Evolutionary conservation across 2,329 filamentous ascomycete genomes (phyloP), one percentile per base, ranked within the genome.

Genomic region (Dendrostoma leiphaemia): DNA sequence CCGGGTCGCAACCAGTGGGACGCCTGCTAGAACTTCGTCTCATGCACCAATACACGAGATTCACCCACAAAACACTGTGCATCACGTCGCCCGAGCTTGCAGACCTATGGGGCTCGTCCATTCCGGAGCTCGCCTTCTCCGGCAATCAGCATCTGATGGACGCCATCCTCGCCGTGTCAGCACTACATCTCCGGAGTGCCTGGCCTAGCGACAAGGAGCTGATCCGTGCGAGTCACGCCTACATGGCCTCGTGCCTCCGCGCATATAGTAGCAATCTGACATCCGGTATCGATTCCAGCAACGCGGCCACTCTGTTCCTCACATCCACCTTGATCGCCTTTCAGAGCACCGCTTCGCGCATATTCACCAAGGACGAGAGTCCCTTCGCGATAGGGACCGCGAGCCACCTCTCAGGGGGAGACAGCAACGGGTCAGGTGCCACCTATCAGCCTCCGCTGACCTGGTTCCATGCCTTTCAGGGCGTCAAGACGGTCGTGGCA

Each of bases 401-500:
- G 5, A 53, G 55, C 31, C 61, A 61, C 24, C 47, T 56, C 21
- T 37, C 32, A 26, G 53, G 53, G 24, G 56, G 51, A 8, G 54
- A 54, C 1, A 53, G 45, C 26, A 43, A 59, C n/a, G 51, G 53
- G 8, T 51, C 60, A 8, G 56, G 70, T 59, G 41, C 41, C 28
- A 72, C 72, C 35, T 87, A 87, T 63, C 72, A 74, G 17, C 68
- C 85, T n/a, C 84, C 84, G 0, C 68, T 86, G 40, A 76, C 81
- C 3, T 86, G 82, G 83, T 86, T 87, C 57, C 83, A 86, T 63
- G 80, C 84, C 4, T 86, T 85, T 62, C 84, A 86, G 62, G 84
- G 84, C 10, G 82, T 87, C 59, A 87, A 86, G 65, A 80, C 83
- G 2, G 76, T 87, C 31, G 83, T 86, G 0, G 80, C 83, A 19